Base-by-base conservation (phyloP, 2,329 filamentous ascomycete genomes). In the Aschersonia sp. region DNA sequence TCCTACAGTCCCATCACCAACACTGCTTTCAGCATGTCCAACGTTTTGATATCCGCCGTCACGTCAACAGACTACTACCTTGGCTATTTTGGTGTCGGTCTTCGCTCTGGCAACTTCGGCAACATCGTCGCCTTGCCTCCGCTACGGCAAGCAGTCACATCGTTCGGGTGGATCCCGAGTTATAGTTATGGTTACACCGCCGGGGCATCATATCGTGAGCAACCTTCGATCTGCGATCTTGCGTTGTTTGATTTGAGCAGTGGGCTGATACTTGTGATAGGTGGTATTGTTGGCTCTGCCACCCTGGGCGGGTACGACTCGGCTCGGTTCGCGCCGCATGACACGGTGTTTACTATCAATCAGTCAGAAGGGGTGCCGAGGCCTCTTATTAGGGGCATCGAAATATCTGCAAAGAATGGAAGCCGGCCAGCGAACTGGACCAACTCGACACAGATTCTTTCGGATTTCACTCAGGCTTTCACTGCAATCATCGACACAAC, bases 141-240 rank as follows among this genome's bases (percentile, higher is more conserved):
- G 49, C 57, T 81, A 56, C 64, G 74, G 53, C 62, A 80, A 57
- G 64, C 83, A 46, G 74, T 84, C 42, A 73, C 79, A 56, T 62
- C 71, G 9, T 69, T 73, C 48, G 74, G 74, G 7, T 66, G 65
- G 49, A 83, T 87, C 44, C 79, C 83, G 1, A 87, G 83, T 59
- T 71, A 85, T 51, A 84, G 81, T 41, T 87, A 84, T 58, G 83
- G 81, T 46, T 88, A 81, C 59, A 87, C 84, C 4, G 83, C 83
- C 41, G 84, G 84, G 12, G 82, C 82, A n/a, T 73, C 74, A 51
- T 87, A 87, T 57, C 72, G 80, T 81, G 66, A 60, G 74, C 14
- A 41, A 11, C 4, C n/a, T n/a, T n/a, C 5, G 35, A 37, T 12
- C 9, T n/a, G 40, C 5, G 10, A 11, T 42, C 40, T 42, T 42